Percentiles rank a stretch among this genome's conserved stretches.
phyloP scores from a whole-genome alignment of 2,329 filamentous ascomycete species.

The Teratosphaeria epicoccoides region DNA sequence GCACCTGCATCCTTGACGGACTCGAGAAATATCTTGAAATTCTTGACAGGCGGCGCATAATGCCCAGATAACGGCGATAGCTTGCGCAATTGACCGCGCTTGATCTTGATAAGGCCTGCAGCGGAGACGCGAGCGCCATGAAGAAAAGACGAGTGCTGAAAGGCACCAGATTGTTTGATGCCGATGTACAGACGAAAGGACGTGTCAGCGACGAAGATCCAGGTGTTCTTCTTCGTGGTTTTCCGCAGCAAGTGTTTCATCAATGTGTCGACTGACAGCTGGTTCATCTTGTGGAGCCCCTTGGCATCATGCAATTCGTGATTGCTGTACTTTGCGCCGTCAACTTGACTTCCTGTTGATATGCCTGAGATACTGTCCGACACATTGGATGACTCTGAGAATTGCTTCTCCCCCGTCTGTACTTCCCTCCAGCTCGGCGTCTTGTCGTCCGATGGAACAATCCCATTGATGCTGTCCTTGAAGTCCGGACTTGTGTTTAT shows the following conservation, averaged over 20 bases:
- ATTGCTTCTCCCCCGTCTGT: conserved; percentile 21
- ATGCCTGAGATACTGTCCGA: conserved; percentile 26
- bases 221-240: conserved; percentile 74
- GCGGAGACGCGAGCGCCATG: conserved; percentile 72
- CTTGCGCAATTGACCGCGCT: conserved; percentile 63
- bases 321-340: conserved; percentile 54
- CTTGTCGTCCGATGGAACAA: conserved; percentile 35
- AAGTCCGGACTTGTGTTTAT: conserved; percentile 68
- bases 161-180: conserved; percentile 78
- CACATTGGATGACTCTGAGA: conserved; percentile 11
- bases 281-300: conserved; percentile 50
- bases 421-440: conserved; percentile 33
- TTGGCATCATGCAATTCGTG: conserved; percentile 52
- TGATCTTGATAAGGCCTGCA: conserved; percentile 76
- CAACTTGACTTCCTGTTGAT: conserved; percentile 47
- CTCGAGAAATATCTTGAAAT: conserved; percentile 72
- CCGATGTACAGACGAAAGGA: conserved; percentile 77
- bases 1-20: conserved; percentile 61
- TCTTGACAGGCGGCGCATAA: conserved; percentile 72
- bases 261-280: conserved; percentile 61
- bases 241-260: conserved; percentile 70
- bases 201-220: conserved; percentile 88
- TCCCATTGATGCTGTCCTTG: conserved; percentile 66
- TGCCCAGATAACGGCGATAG: conserved; percentile 63
- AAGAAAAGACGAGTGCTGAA: conserved; percentile 84